Evolutionary conservation across 352 stramenopile species (phyloP).

Genomic region (Pythium periplocum): DNA sequence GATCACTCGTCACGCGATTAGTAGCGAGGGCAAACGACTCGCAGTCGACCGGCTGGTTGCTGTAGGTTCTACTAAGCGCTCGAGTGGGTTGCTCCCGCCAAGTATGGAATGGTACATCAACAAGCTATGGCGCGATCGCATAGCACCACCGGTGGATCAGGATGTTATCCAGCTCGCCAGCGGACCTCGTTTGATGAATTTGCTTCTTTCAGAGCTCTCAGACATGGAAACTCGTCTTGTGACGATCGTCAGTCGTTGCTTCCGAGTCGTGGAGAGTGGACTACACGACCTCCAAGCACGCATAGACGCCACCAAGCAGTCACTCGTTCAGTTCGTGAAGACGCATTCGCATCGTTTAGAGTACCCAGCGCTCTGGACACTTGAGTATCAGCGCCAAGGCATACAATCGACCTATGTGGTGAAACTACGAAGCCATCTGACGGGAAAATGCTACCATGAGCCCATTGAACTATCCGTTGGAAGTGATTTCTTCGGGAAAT

Average conservation of each 20-base stretch:
- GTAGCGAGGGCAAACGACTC: background rate
- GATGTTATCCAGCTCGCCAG: no score
- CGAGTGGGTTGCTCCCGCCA: conserved; percentile 1
- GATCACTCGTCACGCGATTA: background rate
- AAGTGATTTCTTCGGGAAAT: conserved; percentile 5
- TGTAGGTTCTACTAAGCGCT: background rate
- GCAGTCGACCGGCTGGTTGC: conserved; percentile 2
- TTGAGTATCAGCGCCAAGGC: background rate
- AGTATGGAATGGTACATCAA: conserved; percentile 12
- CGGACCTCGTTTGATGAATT: background rate
- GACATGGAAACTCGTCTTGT: background rate
- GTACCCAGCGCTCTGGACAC: conserved; percentile 12
- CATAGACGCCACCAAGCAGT: background rate
- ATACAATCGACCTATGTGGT: conserved; percentile 8
- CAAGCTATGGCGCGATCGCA: background rate
- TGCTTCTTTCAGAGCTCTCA: background rate
- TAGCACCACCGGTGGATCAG: background rate
- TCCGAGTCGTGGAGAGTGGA: no score
- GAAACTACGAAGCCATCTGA: conserved; percentile 4
- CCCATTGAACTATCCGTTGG: conserved; percentile 4
- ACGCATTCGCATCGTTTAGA: background rate
- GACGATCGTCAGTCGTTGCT: background rate
- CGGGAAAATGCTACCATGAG: conserved; percentile 9
- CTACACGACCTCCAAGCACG: background rate
- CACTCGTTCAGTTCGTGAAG: background rate